Percentiles rank a stretch among this genome's conserved stretches.
phyloP scores from a whole-genome alignment of 768 basidiomycete genomes.

The Phaffia australis region DNA sequence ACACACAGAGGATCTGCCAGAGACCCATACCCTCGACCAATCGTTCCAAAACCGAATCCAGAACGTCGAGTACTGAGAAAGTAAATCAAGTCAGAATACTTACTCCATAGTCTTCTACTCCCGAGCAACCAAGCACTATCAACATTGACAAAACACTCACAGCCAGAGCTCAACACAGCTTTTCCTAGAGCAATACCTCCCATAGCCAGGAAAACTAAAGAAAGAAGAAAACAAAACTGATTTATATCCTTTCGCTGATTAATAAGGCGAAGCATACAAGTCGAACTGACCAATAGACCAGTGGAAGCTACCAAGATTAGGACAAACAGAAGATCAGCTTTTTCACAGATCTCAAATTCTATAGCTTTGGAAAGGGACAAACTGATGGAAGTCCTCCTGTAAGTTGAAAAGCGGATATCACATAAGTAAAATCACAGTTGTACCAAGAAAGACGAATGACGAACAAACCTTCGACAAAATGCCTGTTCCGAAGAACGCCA shows the following conservation, averaged over 20 bases:
- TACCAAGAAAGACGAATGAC: slow-evolving; percentile 16
- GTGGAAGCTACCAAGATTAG: slow-evolving; percentile 14
- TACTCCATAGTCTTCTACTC: no score
- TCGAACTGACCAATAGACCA: slow-evolving; percentile 19
- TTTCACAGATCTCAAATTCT: not conserved
- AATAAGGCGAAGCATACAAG: not conserved
- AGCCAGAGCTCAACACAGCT: slow-evolving; percentile 78
- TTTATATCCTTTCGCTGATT: not conserved
- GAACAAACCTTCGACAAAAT: slow-evolving; percentile 74
- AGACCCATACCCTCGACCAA: slow-evolving; percentile 48
- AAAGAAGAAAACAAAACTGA: not conserved
- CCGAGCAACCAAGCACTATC: no score
- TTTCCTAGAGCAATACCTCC: slow-evolving; percentile 94
- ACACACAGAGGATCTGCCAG: slow-evolving; percentile 35
- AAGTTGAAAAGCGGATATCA: not conserved
- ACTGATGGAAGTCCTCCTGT: slow-evolving; percentile 85
- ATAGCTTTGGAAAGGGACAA: slow-evolving; percentile 3
- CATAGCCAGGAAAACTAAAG: slow-evolving; percentile 90
- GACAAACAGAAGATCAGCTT: not conserved
- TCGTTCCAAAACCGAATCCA: slow-evolving; percentile 49
- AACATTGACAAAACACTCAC: no score
- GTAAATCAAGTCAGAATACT: no score
- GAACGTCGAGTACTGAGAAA: slow-evolving; percentile 51
- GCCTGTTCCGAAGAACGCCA: slow-evolving; percentile 88
- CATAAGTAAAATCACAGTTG: not conserved